phyloP scores from a whole-genome alignment of 352 stramenopile species.

The Vaucheria bursata region DNA sequence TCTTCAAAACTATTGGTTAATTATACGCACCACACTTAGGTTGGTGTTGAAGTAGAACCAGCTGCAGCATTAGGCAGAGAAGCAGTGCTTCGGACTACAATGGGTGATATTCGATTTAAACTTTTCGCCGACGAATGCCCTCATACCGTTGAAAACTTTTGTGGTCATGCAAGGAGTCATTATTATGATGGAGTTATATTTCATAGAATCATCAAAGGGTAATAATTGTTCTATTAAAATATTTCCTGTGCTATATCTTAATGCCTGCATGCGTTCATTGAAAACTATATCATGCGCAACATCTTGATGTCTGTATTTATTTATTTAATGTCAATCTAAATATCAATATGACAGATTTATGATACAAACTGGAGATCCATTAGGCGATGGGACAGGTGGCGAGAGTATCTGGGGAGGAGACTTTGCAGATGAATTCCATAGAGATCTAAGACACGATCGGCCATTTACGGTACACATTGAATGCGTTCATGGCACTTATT shows the following conservation, averaged over 20 bases:
- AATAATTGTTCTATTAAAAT: too few relatives aligned
- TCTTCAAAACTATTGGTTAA: too few relatives aligned
- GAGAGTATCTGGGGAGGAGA: constrained; percentile 97
- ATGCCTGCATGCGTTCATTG: too few relatives aligned
- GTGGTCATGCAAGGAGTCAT: constrained; percentile 80
- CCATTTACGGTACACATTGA: constrained; percentile 79
- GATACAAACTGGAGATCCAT: constrained; percentile 66
- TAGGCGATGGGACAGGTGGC: constrained; percentile 92
- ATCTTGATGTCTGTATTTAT: too few relatives aligned
- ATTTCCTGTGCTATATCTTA: not conserved
- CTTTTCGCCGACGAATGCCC: constrained; percentile 85
- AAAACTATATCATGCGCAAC: too few relatives aligned
- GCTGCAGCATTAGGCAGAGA: constrained; percentile 57
- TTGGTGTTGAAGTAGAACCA: constrained; percentile 55
- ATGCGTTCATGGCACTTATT: not conserved
- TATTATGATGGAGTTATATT: constrained; percentile 99
- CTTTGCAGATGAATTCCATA: constrained; percentile 98
- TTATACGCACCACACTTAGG: constrained; percentile 27
- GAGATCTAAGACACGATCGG: constrained; percentile 81
- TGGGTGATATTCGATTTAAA: constrained; percentile 95
- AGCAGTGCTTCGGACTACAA: constrained; percentile 89
- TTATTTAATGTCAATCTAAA: too few relatives aligned
- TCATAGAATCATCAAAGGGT: constrained; percentile 97
- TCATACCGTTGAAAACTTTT: constrained; percentile 96
- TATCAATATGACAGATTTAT: too few relatives aligned